phyloP scores from a whole-genome alignment of 2,329 filamentous ascomycete genomes.

The Hypoxylon sp. region DNA sequence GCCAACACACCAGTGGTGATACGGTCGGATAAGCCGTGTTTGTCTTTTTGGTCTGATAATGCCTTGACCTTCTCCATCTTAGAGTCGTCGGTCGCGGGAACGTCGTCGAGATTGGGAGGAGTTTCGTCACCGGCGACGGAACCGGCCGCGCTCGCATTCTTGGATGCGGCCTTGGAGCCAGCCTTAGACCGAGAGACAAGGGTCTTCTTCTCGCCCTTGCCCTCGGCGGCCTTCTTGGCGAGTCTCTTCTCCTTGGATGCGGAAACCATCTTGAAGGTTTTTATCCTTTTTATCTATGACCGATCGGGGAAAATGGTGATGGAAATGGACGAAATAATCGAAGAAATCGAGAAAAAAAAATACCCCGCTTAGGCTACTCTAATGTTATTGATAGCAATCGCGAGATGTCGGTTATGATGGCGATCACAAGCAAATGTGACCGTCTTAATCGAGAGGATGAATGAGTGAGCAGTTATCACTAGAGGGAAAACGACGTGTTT shows the following conservation, averaged over 20 bases:
- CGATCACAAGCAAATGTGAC: conserved; percentile 51
- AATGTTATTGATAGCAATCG: conserved; percentile 22
- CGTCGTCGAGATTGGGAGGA: conserved; percentile 74
- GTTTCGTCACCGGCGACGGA: conserved; percentile 79
- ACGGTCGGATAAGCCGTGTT: conserved; percentile 95
- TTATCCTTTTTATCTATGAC: conserved; percentile 32
- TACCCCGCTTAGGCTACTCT: conserved; percentile 43
- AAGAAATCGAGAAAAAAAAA: conserved; percentile 26
- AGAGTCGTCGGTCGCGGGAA: conserved; percentile 77
- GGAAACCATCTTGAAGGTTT: conserved; percentile 71
- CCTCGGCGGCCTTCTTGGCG: conserved; percentile 79
- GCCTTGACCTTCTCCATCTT: conserved; percentile 88
- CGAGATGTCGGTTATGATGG: conserved; percentile 32
- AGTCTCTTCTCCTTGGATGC: conserved; percentile 80
- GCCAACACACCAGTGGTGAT: conserved; percentile 97
- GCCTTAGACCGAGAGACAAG: conserved; percentile 75
- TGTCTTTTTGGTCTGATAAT: conserved; percentile 92
- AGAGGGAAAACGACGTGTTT: conserved; percentile 15
- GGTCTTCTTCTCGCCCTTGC: conserved; percentile 84
- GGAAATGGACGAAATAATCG: conserved; percentile 1
- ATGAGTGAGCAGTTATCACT: conserved; percentile 26
- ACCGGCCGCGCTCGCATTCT: conserved; percentile 72
- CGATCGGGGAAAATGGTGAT: conserved; percentile 17
- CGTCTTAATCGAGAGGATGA: conserved; percentile 26
- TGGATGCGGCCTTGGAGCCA: conserved; percentile 77